Evolutionary conservation across 2,329 filamentous ascomycete species (phyloP), one percentile per base, ranked within the genome.

Genomic region (Aureobasidium zeae): DNA sequence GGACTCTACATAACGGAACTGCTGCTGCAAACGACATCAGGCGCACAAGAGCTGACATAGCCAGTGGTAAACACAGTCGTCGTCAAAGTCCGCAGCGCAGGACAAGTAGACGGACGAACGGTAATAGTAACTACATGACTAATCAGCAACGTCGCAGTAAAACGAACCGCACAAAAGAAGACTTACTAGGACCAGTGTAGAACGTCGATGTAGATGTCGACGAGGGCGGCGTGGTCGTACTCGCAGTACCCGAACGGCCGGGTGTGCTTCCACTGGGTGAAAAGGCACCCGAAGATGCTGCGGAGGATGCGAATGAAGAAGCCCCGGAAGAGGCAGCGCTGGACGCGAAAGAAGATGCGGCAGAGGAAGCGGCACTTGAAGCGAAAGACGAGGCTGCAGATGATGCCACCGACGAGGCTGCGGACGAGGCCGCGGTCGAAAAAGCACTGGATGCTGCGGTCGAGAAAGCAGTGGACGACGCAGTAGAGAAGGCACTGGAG

Each of bases 281-380:
- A 6, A 24, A 22, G n/a, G 52, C 43, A 16, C 43, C 31, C 16
- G 49, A 17, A 11, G 20, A 13, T 0, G 44, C 33, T 6, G 46
- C 33, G 17, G 49, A 48, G 5, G 49, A 17, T 16, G 36, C 17
- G 2, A 41, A 44, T 2, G 46, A 38, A 26, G 49, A 48, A 5
- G 50, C 42, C 11, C 45, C 32, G 2, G 42, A 35, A 13, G 36
- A 31, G 22, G 48, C 37, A n/a, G 22, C 25, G 17, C 21, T 38
- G 55, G 78, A 44, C n/a, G 32, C 21, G n/a, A 29, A 43, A 13
- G 38, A 43, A 1, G 30, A 43, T 6, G 39, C 43, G 6, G 49
- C 38, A n/a, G 36, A 39, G 1, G 42, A 34, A 5, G 44, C 33
- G 2, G 32, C 45, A 11, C 22, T 39, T 15, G 47, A 35, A 37